phyloP scores from a whole-genome alignment of 2,329 filamentous ascomycete species.

The Chaetomium strumarium region DNA sequence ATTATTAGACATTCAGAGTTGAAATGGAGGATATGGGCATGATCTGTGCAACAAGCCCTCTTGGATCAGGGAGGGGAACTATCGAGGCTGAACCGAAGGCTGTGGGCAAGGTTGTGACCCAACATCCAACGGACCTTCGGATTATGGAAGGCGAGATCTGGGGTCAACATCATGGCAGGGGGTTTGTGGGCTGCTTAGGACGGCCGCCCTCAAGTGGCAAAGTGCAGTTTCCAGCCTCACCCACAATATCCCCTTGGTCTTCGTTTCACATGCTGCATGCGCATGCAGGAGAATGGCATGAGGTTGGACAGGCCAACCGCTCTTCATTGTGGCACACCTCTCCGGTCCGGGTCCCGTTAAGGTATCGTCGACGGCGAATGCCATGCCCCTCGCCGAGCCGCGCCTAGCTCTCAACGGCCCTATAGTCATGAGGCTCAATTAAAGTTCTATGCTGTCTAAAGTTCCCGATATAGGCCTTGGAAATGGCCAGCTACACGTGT shows the following conservation, averaged over 20 bases:
- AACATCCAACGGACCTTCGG: slow-evolving; percentile 8
- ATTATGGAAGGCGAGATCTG: neutral
- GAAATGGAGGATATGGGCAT: neutral
- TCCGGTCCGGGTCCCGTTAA: too few species aligned
- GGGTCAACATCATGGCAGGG: neutral
- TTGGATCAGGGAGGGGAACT: slow-evolving; percentile 1
- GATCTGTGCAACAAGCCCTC: neutral
- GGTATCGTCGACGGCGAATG: too few species aligned
- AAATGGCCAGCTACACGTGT: too few species aligned
- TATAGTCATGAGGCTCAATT: too few species aligned
- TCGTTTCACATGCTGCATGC: neutral
- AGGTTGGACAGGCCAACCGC: neutral
- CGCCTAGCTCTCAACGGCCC: too few species aligned
- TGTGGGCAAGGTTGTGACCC: neutral
- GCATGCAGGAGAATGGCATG: neutral
- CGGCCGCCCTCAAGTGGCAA: neutral
- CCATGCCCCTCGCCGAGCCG: too few species aligned
- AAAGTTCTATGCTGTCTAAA: too few species aligned
- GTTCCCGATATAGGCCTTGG: too few species aligned
- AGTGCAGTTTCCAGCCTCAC: neutral
- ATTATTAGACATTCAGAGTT: neutral
- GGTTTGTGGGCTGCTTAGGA: neutral
- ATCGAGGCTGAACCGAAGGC: slow-evolving; percentile 7
- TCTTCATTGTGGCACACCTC: too few species aligned
- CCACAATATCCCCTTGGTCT: neutral